Base-by-base conservation (phyloP, 192 early-diverging fungal species). In the Entomortierella lignicola region DNA sequence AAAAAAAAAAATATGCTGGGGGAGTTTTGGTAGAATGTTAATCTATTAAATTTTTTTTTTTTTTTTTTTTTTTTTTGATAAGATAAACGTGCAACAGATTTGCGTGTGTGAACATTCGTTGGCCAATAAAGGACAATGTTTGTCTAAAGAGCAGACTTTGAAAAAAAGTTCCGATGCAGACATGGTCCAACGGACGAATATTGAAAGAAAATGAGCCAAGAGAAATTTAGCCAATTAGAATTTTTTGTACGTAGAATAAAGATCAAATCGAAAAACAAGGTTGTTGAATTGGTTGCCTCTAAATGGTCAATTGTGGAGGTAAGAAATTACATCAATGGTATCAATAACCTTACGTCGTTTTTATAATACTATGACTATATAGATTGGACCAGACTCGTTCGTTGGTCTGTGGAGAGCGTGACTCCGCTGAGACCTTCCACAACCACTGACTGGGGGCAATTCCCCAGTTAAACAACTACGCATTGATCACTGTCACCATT, bases 141-240 rank as follows among this genome's bases (percentile, higher is more conserved):
- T 47, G 44, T 12, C 20, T 47, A 15, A 47, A 47, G 44, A 47
- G 44, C 44, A 47, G 17, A 12, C 1, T 0, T 26, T 32, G 0
- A 39, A 26, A 55, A 55, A 66, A 30, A 42, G 53, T 55, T 66
- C 63, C 39, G 64, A 66, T 39, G 41, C 31, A 60, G 11, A 27
- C 18, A 27, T n/a, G n/a, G n/a, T n/a, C n/a, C n/a, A n/a, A n/a
- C n/a, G 17, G 43, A 12, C 44, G 4, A 47, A 47, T 20, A 4
- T n/a, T n/a, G n/a, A n/a, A 12, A 47, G 4, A 5, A 47, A 15
- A 47, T 20, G 20, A 20, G 44, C 15, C 20, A 11, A 42, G 44
- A 47, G 44, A 47, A 47, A 15, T 5, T 4, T 47, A 31, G 31
- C 63, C 63, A 64, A 64, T 64, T 25, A 53, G 34, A 25, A 39